Base-by-base conservation (phyloP, 2,329 filamentous ascomycete species). In the Cladophialophora yegresii region DNA sequence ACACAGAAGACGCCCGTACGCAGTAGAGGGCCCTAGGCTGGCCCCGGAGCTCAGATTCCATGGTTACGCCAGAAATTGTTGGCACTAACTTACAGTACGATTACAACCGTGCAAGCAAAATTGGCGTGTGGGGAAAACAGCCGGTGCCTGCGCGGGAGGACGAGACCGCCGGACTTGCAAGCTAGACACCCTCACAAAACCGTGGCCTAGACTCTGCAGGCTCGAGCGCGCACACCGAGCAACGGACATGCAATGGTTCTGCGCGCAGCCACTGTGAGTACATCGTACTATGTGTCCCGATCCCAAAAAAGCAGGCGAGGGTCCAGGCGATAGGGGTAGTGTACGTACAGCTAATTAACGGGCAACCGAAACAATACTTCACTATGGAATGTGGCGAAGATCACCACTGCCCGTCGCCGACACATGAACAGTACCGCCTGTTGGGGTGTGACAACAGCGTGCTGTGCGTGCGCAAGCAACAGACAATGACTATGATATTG, bases 61-160 rank as follows among this genome's bases (percentile, higher is more conserved):
- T 10, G 47, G 47, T 50, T 9, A 16, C 23, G 47, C 47, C 22
- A 49, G 22, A 50, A 43, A 50, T 50, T 54, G 51, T n/a, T 30
- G n/a, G 51, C 30, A 54, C n/a, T n/a, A 7, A 30, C n/a, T n/a
- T n/a, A n/a, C n/a, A n/a, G n/a, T n/a, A n/a, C n/a, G n/a, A n/a
- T n/a, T n/a, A n/a, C n/a, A n/a, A n/a, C n/a, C n/a, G 36, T 9
- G 3, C 13, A 20, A 6, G n/a, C n/a, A 32, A 20, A 22, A 33
- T 33, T 36, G 55, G 36, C 26, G 20, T 58, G 55, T 58, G 40
- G 55, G 45, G 55, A 23, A 49, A 20, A 10, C 47, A 50, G 9
- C 47, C 20, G 16, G 26, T 50, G 8, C 47, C 13, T 4, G 9
- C 22, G 54, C 36, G 28, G 33, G 54, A 10, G 26, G 33, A 40